Conservation (phyloP, 2,329 filamentous ascomycete species). For the Botryosphaeria dothidea region DNA sequence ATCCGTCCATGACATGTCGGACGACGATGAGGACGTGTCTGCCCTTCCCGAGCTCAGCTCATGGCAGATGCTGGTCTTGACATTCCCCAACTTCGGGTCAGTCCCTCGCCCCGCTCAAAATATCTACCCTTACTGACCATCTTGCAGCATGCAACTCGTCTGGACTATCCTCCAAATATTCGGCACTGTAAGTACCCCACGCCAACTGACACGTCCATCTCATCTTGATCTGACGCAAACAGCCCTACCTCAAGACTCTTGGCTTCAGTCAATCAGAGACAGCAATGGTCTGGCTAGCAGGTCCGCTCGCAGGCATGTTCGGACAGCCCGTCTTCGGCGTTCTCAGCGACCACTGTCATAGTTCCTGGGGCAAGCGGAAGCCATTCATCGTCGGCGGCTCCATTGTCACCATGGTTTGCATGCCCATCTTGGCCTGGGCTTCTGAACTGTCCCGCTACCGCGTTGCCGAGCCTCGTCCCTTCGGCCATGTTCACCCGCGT, state of each 20-base stretch:
- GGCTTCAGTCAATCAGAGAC: neutral
- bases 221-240: neutral
- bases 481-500: neutral
- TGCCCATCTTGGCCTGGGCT: neutral
- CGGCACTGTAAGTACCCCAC: neutral
- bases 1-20: neutral
- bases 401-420: neutral
- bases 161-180: neutral
- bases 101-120: neutral
- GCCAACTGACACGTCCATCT: neutral
- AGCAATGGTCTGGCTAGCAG: neutral
- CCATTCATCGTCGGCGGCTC: neutral
- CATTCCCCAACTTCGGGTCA: neutral
- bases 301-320: neutral
- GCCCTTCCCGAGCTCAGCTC: neutral
- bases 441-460: neutral
- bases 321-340: neutral
- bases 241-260: neutral
- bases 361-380: neutral
- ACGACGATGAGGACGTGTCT: neutral
- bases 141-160: neutral
- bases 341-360: neutral
- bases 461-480: neutral
- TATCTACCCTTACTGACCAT: neutral
- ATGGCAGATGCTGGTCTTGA: neutral